Base-by-base conservation (phyloP, 805 yeast species). In the Wickerhamomyces chaumierensis region DNA sequence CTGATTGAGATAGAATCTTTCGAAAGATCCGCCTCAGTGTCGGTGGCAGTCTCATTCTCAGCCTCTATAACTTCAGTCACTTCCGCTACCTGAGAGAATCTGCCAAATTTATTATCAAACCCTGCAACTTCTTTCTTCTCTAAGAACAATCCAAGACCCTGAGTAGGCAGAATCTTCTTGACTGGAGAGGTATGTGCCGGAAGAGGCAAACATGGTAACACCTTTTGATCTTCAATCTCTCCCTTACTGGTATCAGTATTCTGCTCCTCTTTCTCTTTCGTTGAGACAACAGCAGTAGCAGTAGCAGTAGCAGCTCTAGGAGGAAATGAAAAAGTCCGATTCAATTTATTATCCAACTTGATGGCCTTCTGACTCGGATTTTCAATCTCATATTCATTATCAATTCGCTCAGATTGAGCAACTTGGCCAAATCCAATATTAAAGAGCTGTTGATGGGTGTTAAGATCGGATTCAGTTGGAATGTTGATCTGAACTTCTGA, bases 311-410 rank as follows among this genome's bases (percentile, higher is more conserved):
- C n/a, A 5, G 31, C 19, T 18, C 41, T 33, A 35, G 49, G 47
- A 11, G 58, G 58, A 41, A 52, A 54, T 5, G 53, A 43, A 38
- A 54, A 54, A 5, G 36, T 36, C 36, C 40, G 44, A 37, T 54
- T 51, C 20, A 54, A 38, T n/a, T 38, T 34, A 23, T 54, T 54
- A 31, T 54, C 44, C 31, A 36, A 47, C 27, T 33, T 37, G 38
- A 41, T 44, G 2, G 58, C 58, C 6, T 49, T 51, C 3, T 45
- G 41, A 37, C 57, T 52, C 40, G 58, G 58, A 18, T 53, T 45
- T 14, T 36, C 18, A 18, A 53, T 49, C 28, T 46, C 56, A n/a
- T 33, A 18, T 28, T 53, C 57, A 29, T 49, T 52, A 31, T 53
- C 58, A 3, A 46, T 7, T 13, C n/a, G 9, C 12, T 25, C 29